phyloP scores from a whole-genome alignment of 495 filamentous ascomycete genomes.

The Penicillium silybi region DNA sequence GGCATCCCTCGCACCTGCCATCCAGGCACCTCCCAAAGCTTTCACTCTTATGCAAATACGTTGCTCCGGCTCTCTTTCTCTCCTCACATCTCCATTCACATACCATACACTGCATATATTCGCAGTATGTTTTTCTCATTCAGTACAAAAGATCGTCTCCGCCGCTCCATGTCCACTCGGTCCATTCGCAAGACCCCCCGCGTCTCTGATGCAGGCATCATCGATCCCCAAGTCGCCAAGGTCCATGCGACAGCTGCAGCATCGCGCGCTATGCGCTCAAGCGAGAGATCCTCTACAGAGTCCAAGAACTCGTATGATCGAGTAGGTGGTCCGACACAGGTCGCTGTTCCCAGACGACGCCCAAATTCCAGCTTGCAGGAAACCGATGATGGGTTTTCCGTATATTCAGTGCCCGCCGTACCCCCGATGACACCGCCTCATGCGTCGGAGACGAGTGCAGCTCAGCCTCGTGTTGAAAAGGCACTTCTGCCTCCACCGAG shows the following conservation, averaged over 20 bases:
- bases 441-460: background rate
- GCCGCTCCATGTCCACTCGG: slow-evolving; percentile 60
- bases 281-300: slow-evolving; percentile 35
- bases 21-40: background rate
- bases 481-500: slow-evolving; percentile 30
- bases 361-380: slow-evolving; percentile 11
- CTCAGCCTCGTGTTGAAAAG: slow-evolving; percentile 6
- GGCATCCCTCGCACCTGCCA: background rate
- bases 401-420: background rate
- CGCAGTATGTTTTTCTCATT: slow-evolving; percentile 27
- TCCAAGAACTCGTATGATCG: slow-evolving; percentile 29
- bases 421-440: slow-evolving; percentile 4
- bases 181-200: slow-evolving; percentile 46
- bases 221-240: slow-evolving; percentile 33
- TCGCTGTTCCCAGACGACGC: slow-evolving; percentile 36
- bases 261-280: slow-evolving; percentile 60
- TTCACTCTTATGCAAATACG: background rate
- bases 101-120: slow-evolving; percentile 22
- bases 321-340: slow-evolving; percentile 32
- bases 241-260: slow-evolving; percentile 66
- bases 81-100: slow-evolving; percentile 9
- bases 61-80: background rate
- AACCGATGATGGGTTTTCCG: slow-evolving; percentile 6
- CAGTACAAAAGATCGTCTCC: slow-evolving; percentile 43
- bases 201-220: slow-evolving; percentile 5